Evolutionary conservation across 768 basidiomycete species (phyloP).

Genomic region (Leucogyrophana mollusca): DNA sequence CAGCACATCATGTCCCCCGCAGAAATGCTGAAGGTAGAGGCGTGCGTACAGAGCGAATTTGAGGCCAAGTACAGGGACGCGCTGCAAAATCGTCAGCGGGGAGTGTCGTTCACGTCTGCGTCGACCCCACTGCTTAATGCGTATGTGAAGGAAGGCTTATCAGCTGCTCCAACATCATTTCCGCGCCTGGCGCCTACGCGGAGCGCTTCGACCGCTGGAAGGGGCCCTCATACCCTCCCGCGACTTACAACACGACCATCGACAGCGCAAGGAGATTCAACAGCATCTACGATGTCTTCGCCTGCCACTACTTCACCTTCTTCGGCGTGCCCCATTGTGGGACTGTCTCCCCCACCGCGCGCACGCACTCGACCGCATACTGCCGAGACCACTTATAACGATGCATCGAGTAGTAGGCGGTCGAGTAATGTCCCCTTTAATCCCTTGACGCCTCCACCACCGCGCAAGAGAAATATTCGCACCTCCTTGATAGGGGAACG

Average conservation of each 20-base stretch:
- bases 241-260: slow-evolving; percentile 30
- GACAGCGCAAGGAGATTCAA: slow-evolving; percentile 30
- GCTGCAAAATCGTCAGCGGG: slow-evolving; percentile 30
- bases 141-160: slow-evolving; percentile 26
- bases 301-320: slow-evolving; percentile 18
- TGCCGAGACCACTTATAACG: slow-evolving; percentile 5
- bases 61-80: slow-evolving; percentile 13
- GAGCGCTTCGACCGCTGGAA: slow-evolving; percentile 16
- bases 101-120: slow-evolving; percentile 37
- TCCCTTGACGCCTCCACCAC: slow-evolving; percentile 38
- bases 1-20: slow-evolving; percentile 69
- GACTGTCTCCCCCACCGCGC: slow-evolving; percentile 58
- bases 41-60: slow-evolving; percentile 38
- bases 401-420: slow-evolving; percentile 6
- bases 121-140: slow-evolving; percentile 33
- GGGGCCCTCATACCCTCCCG: slow-evolving; percentile 14
- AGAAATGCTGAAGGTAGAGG: slow-evolving; percentile 62
- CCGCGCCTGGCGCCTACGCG: slow-evolving; percentile 17
- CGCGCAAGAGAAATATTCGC: slow-evolving; percentile 1
- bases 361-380: slow-evolving; percentile 18
- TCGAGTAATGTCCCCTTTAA: slow-evolving; percentile 29
- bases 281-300: slow-evolving; percentile 16
- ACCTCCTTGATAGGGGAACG: slow-evolving; percentile 28
- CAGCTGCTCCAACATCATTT: slow-evolving; percentile 26
- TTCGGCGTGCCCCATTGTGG: slow-evolving; percentile 28